These are phyloP conservation scores for Fusarium nurragi DNA, from an alignment of 2,329 filamentous ascomycete genomes.

Conservation along the genomic window DNA sequence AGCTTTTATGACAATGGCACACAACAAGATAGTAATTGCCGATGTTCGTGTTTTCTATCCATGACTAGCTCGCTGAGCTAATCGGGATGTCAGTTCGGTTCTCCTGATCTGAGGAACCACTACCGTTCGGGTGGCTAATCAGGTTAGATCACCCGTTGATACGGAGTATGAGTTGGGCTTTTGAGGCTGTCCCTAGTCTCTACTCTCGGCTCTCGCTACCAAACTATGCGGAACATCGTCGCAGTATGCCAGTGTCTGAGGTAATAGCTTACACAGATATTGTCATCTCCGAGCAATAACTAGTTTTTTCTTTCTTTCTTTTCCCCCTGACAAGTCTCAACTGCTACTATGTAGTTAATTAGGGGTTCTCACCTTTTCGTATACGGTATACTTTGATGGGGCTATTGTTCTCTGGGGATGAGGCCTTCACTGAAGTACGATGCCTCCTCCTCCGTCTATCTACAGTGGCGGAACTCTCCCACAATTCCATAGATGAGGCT, in stretches of 20 bases:
- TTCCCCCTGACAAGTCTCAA: background rate
- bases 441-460: background rate
- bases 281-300: slow-evolving; percentile 18
- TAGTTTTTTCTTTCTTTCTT: too few species aligned
- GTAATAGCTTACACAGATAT: slow-evolving; percentile 8
- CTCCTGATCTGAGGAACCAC: slow-evolving; percentile 4
- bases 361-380: background rate
- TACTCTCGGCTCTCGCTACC: background rate
- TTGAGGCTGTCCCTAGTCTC: background rate
- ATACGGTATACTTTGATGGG: background rate
- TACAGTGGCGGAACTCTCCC: slow-evolving; percentile 9
- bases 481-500: slow-evolving; percentile 18
- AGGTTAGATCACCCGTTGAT: slow-evolving; percentile 12
- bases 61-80: background rate
- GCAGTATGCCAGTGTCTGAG: background rate
- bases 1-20: background rate
- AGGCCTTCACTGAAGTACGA: background rate
- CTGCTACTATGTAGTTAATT: background rate
- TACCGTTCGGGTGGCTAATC: slow-evolving; percentile 3
- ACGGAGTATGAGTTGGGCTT: background rate
- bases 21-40: background rate
- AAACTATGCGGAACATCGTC: background rate
- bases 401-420: background rate
- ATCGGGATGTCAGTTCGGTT: slow-evolving; percentile 8
- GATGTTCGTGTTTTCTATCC: slow-evolving; percentile 5